A percentile compares a stretch with the other conserved stretches of the same genome.
Conservation (phyloP, 495 filamentous ascomycete genomes). For the Xylaria nigripes region DNA sequence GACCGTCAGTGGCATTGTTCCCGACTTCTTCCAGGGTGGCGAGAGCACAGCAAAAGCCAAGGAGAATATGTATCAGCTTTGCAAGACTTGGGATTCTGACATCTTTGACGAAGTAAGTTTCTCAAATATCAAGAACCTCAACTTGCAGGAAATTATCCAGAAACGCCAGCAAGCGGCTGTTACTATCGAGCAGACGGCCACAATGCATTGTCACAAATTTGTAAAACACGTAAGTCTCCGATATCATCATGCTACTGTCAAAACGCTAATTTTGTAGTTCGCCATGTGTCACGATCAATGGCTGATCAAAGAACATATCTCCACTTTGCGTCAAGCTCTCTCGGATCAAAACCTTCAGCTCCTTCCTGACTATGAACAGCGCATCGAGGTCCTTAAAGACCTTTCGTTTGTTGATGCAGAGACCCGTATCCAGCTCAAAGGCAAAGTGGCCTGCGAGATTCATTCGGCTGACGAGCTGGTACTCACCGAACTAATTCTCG, state of each 20-base stretch:
- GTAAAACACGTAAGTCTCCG: conserved; percentile 64
- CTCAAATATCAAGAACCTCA: conserved; percentile 66
- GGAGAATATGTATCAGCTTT: conserved; percentile 55
- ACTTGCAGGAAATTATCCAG: conserved; percentile 63
- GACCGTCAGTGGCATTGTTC: conserved; percentile 53
- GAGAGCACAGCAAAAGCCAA: conserved; percentile 38
- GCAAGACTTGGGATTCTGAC: conserved; percentile 58
- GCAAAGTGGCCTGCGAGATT: conserved; percentile 96
- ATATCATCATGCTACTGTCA: background rate
- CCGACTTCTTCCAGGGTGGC: conserved; percentile 42
- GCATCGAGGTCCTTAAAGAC: conserved; percentile 83
- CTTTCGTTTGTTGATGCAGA: conserved; percentile 81
- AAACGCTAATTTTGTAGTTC: conserved; percentile 43
- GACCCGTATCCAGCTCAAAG: conserved; percentile 83
- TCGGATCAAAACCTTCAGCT: conserved; percentile 95
- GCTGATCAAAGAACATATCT: conserved; percentile 86
- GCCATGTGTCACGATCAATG: conserved; percentile 93
- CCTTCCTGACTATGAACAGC: conserved; percentile 95
- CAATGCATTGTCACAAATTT: conserved; percentile 64
- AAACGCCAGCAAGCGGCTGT: conserved; percentile 54
- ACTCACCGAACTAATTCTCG: conserved; percentile 88
- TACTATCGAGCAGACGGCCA: conserved; percentile 49
- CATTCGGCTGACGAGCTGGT: conserved; percentile 98
- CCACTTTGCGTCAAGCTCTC: conserved; percentile 72
- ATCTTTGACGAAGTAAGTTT: conserved; percentile 86